Evolutionary conservation across 768 basidiomycete species (phyloP).

Genomic region (Chalciporus pseudorubinellus): DNA sequence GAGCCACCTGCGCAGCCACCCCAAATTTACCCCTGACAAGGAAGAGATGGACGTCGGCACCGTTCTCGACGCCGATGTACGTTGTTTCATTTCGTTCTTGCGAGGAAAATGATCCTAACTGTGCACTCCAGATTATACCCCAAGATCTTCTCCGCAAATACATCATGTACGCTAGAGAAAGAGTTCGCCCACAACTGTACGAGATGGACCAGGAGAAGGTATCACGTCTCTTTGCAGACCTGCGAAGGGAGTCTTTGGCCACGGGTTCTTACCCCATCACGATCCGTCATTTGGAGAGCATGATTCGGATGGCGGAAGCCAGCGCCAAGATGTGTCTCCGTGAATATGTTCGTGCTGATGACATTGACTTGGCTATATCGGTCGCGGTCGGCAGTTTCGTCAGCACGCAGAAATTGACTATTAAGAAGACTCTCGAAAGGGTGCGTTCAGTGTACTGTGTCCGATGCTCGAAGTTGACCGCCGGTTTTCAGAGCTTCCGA

Average conservation of each 20-base stretch:
- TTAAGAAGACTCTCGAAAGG: constrained; percentile 96
- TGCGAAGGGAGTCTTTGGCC: constrained; percentile 92
- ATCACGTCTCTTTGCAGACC: constrained; percentile 88
- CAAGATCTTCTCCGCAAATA: constrained; percentile 97
- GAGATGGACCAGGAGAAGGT: constrained; percentile 97
- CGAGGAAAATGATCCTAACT: constrained; percentile 10
- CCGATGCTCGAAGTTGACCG: constrained; percentile 10
- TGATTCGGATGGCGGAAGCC: constrained; percentile 99
- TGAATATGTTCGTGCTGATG: constrained; percentile 93
- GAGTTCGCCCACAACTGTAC: constrained; percentile 87
- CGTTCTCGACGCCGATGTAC: constrained; percentile 83
- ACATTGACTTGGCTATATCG: constrained; percentile 96
- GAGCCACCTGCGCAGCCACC: constrained; percentile 91
- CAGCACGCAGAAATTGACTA: constrained; percentile 94
- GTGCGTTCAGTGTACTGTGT: constrained; percentile 38
- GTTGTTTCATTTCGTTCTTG: constrained; percentile 26
- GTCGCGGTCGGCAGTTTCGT: constrained; percentile 95
- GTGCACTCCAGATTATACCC: constrained; percentile 73
- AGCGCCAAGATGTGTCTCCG: constrained; percentile 97
- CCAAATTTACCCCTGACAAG: constrained; percentile 78
- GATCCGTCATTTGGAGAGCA: constrained; percentile 95
- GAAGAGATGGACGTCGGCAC: constrained; percentile 97
- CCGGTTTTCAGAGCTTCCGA: constrained; percentile 72
- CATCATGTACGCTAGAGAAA: constrained; percentile 98
- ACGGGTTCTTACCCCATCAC: constrained; percentile 99